phyloP scores from a whole-genome alignment of 805 yeast genomes.

The Kregervanrija pseudodelftensis region DNA sequence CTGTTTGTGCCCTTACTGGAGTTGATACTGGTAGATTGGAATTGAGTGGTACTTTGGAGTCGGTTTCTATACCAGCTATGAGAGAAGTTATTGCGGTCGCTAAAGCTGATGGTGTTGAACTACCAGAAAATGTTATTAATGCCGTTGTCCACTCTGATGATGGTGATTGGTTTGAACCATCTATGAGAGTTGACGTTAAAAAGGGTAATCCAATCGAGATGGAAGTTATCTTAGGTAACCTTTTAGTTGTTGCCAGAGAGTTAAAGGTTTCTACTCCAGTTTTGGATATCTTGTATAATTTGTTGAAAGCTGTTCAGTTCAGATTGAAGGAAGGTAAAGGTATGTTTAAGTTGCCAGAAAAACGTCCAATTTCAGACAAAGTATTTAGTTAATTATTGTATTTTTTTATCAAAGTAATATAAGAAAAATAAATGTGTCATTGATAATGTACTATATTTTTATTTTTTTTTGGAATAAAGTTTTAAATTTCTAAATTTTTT shows the following conservation, averaged over 20 bases:
- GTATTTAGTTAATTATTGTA: constrained; percentile 6
- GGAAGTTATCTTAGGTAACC: constrained; percentile 66
- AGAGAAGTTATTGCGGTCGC: constrained; percentile 60
- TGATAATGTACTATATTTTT: neutral
- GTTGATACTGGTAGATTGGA: constrained; percentile 51
- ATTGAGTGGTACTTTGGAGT: constrained; percentile 35
- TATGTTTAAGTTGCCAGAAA: constrained; percentile 33
- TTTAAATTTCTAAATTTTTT: no score
- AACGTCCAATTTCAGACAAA: constrained; percentile 28
- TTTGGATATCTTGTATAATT: constrained; percentile 47
- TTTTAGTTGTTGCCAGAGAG: constrained; percentile 43
- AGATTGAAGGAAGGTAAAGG: constrained; percentile 53
- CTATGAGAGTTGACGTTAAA: constrained; percentile 63
- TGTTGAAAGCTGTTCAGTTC: constrained; percentile 57
- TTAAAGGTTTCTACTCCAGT: constrained; percentile 50
- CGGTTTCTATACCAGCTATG: constrained; percentile 55
- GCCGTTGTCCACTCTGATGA: constrained; percentile 51
- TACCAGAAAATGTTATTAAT: constrained; percentile 44
- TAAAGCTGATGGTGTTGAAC: constrained; percentile 53
- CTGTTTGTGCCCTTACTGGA: constrained; percentile 52
- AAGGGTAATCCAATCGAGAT: constrained; percentile 65
- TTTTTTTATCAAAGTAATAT: neutral
- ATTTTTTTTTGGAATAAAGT: neutral
- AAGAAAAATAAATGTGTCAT: neutral
- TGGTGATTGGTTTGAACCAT: constrained; percentile 55